phyloP scores from a whole-genome alignment of 371 early-diverging fungal species.

The Mycotypha africana region DNA sequence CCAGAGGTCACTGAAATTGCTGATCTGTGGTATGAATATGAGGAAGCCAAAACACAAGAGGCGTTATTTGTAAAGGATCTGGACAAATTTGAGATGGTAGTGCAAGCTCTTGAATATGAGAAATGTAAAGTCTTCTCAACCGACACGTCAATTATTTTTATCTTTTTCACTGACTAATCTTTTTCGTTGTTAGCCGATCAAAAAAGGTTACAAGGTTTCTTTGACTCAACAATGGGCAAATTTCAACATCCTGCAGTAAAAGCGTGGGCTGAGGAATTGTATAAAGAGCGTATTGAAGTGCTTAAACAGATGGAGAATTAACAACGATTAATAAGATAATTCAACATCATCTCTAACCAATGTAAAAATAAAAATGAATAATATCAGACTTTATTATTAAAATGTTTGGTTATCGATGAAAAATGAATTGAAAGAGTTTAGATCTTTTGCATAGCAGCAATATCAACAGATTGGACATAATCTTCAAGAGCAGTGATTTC shows the following conservation, averaged over 20 bases:
- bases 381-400: no score
- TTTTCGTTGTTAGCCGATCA: conserved; percentile 49
- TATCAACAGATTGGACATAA: conserved; percentile 90
- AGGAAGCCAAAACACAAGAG: conserved; percentile 70
- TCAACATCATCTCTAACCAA: no score
- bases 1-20: conserved; percentile 64
- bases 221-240: conserved; percentile 69
- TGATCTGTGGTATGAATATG: conserved; percentile 85
- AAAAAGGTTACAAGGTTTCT: conserved; percentile 69
- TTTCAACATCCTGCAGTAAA: conserved; percentile 79
- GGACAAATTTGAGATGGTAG: conserved; percentile 94
- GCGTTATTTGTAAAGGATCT: conserved; percentile 85
- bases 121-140: conserved; percentile 53
- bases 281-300: conserved; percentile 52
- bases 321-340: no score
- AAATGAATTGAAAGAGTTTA: no score
- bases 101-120: conserved; percentile 91
- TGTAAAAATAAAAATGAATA: no score
- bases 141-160: no score
- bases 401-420: no score
- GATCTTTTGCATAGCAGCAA: conserved; percentile 91
- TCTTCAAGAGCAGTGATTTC: conserved; percentile 77
- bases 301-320: conserved; percentile 6
- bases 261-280: conserved; percentile 79
- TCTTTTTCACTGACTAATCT: no score